Evolutionary conservation across 179 eudicot genomes (phyloP).

Genomic region (Beta lomatogona): DNA sequence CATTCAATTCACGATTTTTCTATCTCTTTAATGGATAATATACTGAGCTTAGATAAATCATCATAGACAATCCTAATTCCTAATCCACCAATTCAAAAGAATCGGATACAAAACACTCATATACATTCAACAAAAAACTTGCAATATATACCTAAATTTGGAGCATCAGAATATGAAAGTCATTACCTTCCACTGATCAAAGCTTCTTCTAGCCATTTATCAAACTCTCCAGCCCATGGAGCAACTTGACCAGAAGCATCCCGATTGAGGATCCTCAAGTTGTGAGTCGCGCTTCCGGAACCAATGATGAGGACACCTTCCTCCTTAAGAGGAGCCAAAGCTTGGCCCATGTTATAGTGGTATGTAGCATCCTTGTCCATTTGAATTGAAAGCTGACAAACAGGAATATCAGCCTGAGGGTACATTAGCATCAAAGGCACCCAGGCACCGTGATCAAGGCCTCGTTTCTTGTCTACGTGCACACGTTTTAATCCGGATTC

Average conservation of each 20-base stretch:
- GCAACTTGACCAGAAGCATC: conserved; percentile 22
- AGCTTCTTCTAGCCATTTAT: conserved; percentile 69
- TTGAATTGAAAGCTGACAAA: conserved; percentile 73
- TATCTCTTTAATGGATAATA: too few species aligned
- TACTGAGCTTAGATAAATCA: too few species aligned
- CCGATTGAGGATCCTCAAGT: conserved; percentile 43
- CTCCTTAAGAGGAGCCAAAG: conserved; percentile 59
- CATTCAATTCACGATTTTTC: too few species aligned
- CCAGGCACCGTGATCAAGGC: conserved; percentile 86
- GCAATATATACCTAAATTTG: not conserved
- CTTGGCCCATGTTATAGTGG: conserved; percentile 64
- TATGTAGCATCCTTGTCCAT: conserved; percentile 46
- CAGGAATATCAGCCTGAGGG: conserved; percentile 75
- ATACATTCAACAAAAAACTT: too few species aligned
- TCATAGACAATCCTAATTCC: too few species aligned
- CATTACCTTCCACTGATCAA: conserved; percentile 55
- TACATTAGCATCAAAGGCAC: conserved; percentile 84
- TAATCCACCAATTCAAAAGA: too few species aligned
- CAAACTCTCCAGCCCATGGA: conserved; percentile 66
- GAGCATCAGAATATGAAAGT: too few species aligned
- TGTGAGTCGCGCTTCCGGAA: conserved; percentile 73
- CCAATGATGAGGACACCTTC: conserved; percentile 76
- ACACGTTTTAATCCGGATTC: conserved; percentile 52
- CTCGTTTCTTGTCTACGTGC: conserved; percentile 60
- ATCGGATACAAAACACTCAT: too few species aligned